A percentile compares a stretch with the other conserved stretches of the same genome.
Conservation (phyloP, 352 stramenopile species). For the Peronospora tabacina region DNA sequence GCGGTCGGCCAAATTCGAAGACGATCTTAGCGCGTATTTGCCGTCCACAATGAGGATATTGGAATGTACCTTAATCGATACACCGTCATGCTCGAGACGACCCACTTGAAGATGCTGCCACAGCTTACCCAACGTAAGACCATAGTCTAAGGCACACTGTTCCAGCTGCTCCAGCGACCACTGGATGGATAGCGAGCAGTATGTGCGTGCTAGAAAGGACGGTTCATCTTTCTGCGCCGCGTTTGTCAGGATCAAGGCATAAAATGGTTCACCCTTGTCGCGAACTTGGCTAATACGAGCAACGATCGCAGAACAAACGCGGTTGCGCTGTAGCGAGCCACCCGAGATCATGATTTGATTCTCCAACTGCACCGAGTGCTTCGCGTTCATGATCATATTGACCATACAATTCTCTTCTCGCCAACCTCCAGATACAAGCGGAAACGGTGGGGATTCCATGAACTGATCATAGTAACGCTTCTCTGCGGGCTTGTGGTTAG, state of each 20-base stretch:
- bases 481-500: constrained; percentile 38
- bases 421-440: constrained; percentile 63
- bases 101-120: constrained; percentile 43
- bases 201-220: constrained; percentile 63
- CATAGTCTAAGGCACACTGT: constrained; percentile 35
- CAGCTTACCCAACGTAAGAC: constrained; percentile 35
- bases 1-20: constrained; percentile 68
- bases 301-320: constrained; percentile 57
- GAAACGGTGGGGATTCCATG: constrained; percentile 52
- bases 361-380: constrained; percentile 58
- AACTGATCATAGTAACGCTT: constrained; percentile 51
- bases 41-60: constrained; percentile 75
- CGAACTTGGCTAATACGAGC: constrained; percentile 39
- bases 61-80: constrained; percentile 71
- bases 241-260: constrained; percentile 65
- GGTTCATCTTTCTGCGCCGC: constrained; percentile 70
- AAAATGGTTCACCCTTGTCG: constrained; percentile 32
- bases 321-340: constrained; percentile 62
- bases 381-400: constrained; percentile 68
- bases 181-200: constrained; percentile 69
- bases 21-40: constrained; percentile 59
- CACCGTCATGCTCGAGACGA: constrained; percentile 34
- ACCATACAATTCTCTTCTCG: constrained; percentile 76
- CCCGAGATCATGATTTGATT: constrained; percentile 81
- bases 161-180: constrained; percentile 72